phyloP scores from a whole-genome alignment of 2,329 filamentous ascomycete species.

The Neofusicoccum sp. region DNA sequence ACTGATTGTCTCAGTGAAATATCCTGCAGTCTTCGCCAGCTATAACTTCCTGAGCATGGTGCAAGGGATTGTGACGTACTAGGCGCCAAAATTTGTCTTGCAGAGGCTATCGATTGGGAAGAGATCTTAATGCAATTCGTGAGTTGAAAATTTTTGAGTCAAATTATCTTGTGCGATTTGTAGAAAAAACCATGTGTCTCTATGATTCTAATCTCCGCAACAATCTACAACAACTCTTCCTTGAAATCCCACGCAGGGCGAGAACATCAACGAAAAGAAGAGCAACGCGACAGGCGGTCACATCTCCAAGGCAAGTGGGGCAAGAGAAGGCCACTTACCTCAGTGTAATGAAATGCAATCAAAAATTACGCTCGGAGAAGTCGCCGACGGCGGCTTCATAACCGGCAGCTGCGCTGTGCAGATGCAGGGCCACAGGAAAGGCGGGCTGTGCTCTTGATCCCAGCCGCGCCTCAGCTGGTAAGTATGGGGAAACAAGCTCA shows the following conservation, averaged over 20 bases:
- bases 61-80: too few relatives aligned
- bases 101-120: too few relatives aligned
- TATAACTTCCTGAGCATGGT: too few relatives aligned
- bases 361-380: constrained; percentile 5
- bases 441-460: neutral
- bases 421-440: neutral
- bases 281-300: neutral
- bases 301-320: neutral
- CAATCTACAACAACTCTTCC: too few relatives aligned
- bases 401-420: neutral
- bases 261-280: constrained; percentile 3
- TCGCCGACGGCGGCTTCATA: neutral
- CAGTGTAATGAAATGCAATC: neutral
- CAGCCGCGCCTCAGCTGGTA: neutral
- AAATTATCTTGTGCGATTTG: too few relatives aligned
- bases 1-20: too few relatives aligned
- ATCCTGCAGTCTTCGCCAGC: too few relatives aligned
- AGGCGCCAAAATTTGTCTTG: too few relatives aligned
- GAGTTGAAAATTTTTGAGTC: too few relatives aligned
- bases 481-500: neutral
- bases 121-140: too few relatives aligned
- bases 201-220: too few relatives aligned
- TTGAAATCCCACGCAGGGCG: neutral
- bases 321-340: neutral
- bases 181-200: too few relatives aligned